Base-by-base conservation (phyloP, 768 basidiomycete species). In the Phallus indusiatus region DNA sequence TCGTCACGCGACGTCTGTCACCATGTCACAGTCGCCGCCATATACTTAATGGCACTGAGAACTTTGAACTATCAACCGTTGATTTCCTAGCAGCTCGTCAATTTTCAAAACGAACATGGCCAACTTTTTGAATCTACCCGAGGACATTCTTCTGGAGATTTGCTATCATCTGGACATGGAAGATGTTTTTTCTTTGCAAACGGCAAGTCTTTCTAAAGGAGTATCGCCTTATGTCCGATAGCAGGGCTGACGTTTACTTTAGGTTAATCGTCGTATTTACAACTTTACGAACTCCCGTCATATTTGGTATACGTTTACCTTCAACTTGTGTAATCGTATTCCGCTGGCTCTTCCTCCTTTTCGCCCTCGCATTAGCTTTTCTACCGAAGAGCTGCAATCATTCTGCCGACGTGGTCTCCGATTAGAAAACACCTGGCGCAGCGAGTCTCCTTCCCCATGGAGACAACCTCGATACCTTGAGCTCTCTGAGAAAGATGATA, bases 371-470 rank as follows among this genome's bases (percentile, higher is more conserved):
- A 54, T 54, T 42, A 47, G 37, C 10, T 47, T 60, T 5, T 48
- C 37, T 7, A 22, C 59, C 3, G 33, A 54, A n/a, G 59, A 60
- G 24, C 49, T 55, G 16, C 52, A 55, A n/a, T 47, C 20, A 14
- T 11, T 55, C 21, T 37, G 36, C 51, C 47, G 48, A 36, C 52
- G 42, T 16, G 54, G 47, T 8, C 34, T 60, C 21, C 52, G 52
- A 14, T 42, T 60, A 14, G 59, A 60, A 36, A 34, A 55, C 54
- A 54, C 47, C 37, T 60, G 59, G 59, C 59, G 59, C 28, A 54
- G 53, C 21, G 24, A 56, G 17, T 47, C 0, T 47, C 52, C 59
- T 9, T 18, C 33, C 24, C 59, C 59, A 14, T 10, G 17, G 7
- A 60, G 20, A 28, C 34, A 11, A 11, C 59, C 59, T 14, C 53